Evolutionary conservation across 768 basidiomycete genomes (phyloP), one percentile per base, ranked within the genome.

Genomic region (Termitomyces sp.): DNA sequence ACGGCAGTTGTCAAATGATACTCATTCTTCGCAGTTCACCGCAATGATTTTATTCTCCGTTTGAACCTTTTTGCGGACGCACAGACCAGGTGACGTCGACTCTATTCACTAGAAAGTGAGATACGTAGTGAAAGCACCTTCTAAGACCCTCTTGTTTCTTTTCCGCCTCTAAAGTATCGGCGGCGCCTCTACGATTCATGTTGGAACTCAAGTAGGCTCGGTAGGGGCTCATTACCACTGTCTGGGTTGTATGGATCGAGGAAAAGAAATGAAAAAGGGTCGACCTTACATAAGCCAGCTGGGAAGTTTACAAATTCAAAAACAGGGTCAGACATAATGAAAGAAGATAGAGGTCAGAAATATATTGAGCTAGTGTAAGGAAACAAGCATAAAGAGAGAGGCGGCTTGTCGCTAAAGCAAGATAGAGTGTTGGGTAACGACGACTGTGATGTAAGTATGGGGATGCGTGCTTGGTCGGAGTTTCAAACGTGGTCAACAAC

Each of bases 31-130:
- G 61, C 64, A 27, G 61, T 61, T 65, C 45, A 44, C 64, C 65
- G 61, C 27, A 15, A 20, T 31, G 15, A 27, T 61, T 66, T 67
- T 47, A 61, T 64, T 63, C 68, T 69, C 68, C 68, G 68, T 65
- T 58, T 65, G 44, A 69, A 68, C 44, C 51, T 18, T 49, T 36
- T 8, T 12, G 15, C 20, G 6, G 34, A 54, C 62, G 62, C 64
- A 63, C 66, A 60, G 64, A 64, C 66, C 64, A 65, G 37, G 20
- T 24, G 36, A 16, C 5, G 12, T 34, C 9, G 12, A 34, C 42
- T n/a, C 18, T 4, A 27, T 20, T 7, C 41, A 33, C 33, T 33
- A 11, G n/a, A 8, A n/a, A 42, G 13, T 16, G 18, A 11, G 41
- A 20, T 42, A 27, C 27, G 27, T 27, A 20, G 41, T 42, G 41